phyloP scores from a whole-genome alignment of 1,139 yeast genomes.

The Taiozyma sp. region DNA sequence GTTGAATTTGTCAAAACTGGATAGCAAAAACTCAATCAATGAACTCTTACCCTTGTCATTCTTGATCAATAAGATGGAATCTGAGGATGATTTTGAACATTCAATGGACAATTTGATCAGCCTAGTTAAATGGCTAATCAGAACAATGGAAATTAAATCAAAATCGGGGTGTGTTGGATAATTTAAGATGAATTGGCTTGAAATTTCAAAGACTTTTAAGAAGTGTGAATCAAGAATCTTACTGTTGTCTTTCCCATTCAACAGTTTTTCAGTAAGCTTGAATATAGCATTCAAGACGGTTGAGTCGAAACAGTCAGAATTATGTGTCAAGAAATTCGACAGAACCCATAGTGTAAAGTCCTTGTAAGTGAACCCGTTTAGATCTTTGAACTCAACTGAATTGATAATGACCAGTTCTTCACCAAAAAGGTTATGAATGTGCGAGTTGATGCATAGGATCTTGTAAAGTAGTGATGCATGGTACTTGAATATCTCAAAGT shows the following conservation, averaged over 20 bases:
- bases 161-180: constrained; percentile 4
- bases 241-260: constrained; percentile 49
- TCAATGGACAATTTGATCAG: constrained; percentile 15
- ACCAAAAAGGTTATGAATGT: constrained; percentile 42
- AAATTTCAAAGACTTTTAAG: constrained; percentile 31
- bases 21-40: constrained; percentile 18
- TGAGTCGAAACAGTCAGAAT: constrained; percentile 25
- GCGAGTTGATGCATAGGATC: constrained; percentile 43
- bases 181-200: constrained; percentile 24
- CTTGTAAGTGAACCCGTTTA: constrained; percentile 58
- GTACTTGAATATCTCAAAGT: constrained; percentile 56
- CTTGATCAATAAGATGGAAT: constrained; percentile 7
- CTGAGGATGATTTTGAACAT: constrained; percentile 12
- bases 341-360: constrained; percentile 45
- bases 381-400: constrained; percentile 33
- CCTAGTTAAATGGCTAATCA: constrained; percentile 20
- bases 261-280: constrained; percentile 38
- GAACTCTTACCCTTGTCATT: constrained; percentile 13
- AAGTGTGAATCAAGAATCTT: constrained; percentile 24
- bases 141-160: constrained; percentile 18
- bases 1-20: constrained; percentile 18
- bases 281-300: constrained; percentile 33
- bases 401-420: constrained; percentile 52
- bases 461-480: constrained; percentile 47
- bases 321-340: constrained; percentile 38